Conservation (phyloP, 768 basidiomycete species). For the Gautieria morchelliformis region DNA sequence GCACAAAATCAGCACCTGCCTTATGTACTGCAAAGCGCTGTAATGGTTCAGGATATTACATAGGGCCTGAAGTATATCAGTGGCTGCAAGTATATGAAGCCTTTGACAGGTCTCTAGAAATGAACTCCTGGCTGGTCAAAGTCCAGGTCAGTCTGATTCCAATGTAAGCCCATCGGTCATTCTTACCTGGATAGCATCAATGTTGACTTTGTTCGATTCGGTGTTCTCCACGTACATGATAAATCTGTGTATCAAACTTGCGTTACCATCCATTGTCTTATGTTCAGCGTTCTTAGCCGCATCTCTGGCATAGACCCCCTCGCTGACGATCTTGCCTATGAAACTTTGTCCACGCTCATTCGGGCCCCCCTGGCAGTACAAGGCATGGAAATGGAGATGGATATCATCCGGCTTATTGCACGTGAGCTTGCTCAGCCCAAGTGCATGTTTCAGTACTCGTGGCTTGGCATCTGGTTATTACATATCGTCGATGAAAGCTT, state of each 20-base stretch:
- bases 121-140: too few relatives aligned
- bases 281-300: background rate
- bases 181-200: background rate
- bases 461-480: background rate
- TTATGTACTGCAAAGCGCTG: too few relatives aligned
- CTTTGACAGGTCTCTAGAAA: background rate
- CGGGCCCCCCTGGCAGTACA: background rate
- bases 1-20: too few relatives aligned
- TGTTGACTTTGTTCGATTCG: too few relatives aligned
- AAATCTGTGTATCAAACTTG: background rate
- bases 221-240: background rate
- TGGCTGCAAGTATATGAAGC: background rate
- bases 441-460: background rate
- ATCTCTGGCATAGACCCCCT: background rate
- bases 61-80: background rate
- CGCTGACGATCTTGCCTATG: background rate
- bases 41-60: too few relatives aligned
- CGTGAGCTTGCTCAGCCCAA: background rate
- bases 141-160: too few relatives aligned
- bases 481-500: background rate
- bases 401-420: background rate
- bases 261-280: too few relatives aligned
- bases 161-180: background rate
- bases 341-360: background rate
- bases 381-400: background rate